phyloP scores from a whole-genome alignment of 2,329 filamentous ascomycete species.

The Fusarium robinianum region DNA sequence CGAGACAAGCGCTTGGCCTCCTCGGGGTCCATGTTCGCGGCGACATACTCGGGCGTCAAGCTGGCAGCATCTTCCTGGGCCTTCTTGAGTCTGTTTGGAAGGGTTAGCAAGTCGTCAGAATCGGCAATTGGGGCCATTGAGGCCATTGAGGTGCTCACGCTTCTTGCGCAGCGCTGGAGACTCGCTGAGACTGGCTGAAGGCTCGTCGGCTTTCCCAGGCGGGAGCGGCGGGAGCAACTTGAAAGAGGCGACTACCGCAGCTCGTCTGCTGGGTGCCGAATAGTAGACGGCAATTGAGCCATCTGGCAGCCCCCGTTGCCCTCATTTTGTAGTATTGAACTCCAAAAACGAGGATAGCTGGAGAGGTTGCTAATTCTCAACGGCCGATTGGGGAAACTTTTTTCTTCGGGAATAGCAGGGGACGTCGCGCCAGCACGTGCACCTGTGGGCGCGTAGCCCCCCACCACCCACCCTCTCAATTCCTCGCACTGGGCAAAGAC shows the following conservation, averaged over 20 bases:
- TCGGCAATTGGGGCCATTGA: slow-evolving; percentile 4
- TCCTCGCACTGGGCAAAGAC: background rate
- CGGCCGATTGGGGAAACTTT: slow-evolving; percentile 36
- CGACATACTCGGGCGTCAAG: slow-evolving; percentile 64
- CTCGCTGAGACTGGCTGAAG: slow-evolving; percentile 42
- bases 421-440: slow-evolving; percentile 29
- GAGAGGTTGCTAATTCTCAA: slow-evolving; percentile 34
- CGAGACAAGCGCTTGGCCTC: slow-evolving; percentile 78
- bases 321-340: slow-evolving; percentile 43
- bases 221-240: slow-evolving; percentile 30
- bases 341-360: slow-evolving; percentile 32
- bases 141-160: slow-evolving; percentile 47
- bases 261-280: slow-evolving; percentile 36
- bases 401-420: slow-evolving; percentile 38
- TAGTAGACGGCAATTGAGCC: slow-evolving; percentile 48
- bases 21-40: slow-evolving; percentile 77
- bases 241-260: slow-evolving; percentile 36
- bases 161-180: slow-evolving; percentile 47
- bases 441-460: slow-evolving; percentile 14
- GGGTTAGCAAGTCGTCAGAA: slow-evolving; percentile 20
- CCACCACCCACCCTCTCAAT: too few relatives aligned
- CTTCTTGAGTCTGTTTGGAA: slow-evolving; percentile 49
- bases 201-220: slow-evolving; percentile 36
- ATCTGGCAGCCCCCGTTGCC: slow-evolving; percentile 46
- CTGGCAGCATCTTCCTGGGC: slow-evolving; percentile 57